Conservation (phyloP, 2,329 filamentous ascomycete genomes). For the Pyrenochaeta sp. region DNA sequence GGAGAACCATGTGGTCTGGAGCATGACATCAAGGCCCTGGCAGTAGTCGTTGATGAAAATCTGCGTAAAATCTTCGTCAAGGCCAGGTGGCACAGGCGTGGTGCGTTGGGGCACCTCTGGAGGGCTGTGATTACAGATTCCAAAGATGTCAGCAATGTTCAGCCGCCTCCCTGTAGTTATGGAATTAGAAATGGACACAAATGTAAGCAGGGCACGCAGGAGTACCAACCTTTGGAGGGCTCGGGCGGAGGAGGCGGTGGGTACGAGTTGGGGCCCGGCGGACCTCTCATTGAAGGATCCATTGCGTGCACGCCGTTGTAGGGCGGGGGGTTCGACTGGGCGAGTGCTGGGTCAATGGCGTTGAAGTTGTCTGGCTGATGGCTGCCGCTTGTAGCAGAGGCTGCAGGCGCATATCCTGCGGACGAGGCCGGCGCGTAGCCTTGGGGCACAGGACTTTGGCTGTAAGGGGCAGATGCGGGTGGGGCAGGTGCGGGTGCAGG, state of each 20-base stretch:
- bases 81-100: conserved; percentile 35
- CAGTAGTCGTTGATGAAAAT: conserved; percentile 49
- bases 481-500: conserved; percentile 43
- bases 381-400: conserved; percentile 45
- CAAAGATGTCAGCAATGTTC: conserved; percentile 44
- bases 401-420: conserved; percentile 47
- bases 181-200: conserved; percentile 9
- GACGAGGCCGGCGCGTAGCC: conserved; percentile 57
- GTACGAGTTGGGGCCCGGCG: conserved; percentile 22
- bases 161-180: conserved; percentile 44
- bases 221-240: conserved; percentile 40
- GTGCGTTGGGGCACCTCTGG: conserved; percentile 44
- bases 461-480: conserved; percentile 45
- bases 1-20: conserved; percentile 85
- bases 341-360: conserved; percentile 72
- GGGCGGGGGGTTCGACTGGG: conserved; percentile 49
- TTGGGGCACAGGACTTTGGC: conserved; percentile 50
- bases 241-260: conserved; percentile 21
- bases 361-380: conserved; percentile 61
- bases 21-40: conserved; percentile 42
- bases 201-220: neutral
- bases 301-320: conserved; percentile 46
- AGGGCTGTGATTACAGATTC: conserved; percentile 45
- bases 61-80: conserved; percentile 43
- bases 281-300: conserved; percentile 42